Conservation (phyloP, 2,329 filamentous ascomycete genomes). For the Cyphellophora europaea region DNA sequence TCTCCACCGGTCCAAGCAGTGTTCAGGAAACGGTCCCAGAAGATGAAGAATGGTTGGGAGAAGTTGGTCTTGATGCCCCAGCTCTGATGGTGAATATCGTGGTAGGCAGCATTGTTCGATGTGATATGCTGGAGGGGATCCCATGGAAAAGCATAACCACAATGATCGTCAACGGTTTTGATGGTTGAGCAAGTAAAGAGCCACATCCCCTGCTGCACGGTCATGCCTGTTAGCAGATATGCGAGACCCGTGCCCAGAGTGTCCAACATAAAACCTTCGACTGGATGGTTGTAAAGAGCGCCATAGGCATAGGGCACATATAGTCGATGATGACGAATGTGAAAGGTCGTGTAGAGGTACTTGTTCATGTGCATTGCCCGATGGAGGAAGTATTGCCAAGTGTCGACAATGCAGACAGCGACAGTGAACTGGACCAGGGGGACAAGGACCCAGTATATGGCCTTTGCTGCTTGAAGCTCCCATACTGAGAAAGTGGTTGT, state of each 20-base stretch:
- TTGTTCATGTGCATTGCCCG: constrained; percentile 95
- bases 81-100: constrained; percentile 97
- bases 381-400: constrained; percentile 97
- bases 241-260: constrained; percentile 77
- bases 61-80: constrained; percentile 81
- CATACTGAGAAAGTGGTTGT: constrained; percentile 71
- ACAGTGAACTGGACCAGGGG: constrained; percentile 68
- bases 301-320: constrained; percentile 98
- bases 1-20: constrained; percentile 74
- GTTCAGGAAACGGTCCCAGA: constrained; percentile 77
- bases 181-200: constrained; percentile 85
- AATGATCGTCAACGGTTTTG: constrained; percentile 97
- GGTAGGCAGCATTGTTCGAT: constrained; percentile 91
- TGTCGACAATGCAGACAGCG: constrained; percentile 72
- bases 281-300: constrained; percentile 89
- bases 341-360: constrained; percentile 77
- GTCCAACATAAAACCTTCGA: constrained; percentile 90
- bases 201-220: constrained; percentile 72
- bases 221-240: constrained; percentile 75
- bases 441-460: constrained; percentile 69
- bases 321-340: constrained; percentile 89
- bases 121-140: constrained; percentile 88
- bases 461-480: constrained; percentile 67
- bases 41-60: constrained; percentile 61
- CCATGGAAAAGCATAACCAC: constrained; percentile 90